These are phyloP conservation scores for Fusarium nygamai DNA, from an alignment of 2,329 filamentous ascomycete genomes.

Conservation along the genomic window DNA sequence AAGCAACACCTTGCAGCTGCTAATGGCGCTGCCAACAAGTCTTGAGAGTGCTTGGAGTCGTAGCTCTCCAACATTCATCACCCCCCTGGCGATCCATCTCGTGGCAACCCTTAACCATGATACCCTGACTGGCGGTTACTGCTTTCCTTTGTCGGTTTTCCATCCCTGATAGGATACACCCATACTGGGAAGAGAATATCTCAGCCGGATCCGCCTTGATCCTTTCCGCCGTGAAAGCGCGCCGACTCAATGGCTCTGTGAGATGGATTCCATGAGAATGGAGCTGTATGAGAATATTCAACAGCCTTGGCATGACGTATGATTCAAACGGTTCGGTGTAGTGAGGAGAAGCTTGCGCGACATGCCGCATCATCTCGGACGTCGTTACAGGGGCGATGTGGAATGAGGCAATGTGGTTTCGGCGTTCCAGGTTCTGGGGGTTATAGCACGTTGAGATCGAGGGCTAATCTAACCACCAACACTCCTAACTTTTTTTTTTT, in stretches of 20 bases:
- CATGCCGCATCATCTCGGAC: not conserved
- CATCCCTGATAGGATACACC: conserved; percentile 34
- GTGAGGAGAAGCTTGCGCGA: not conserved
- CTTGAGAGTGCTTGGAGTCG: conserved; percentile 31
- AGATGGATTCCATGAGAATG: conserved; percentile 14
- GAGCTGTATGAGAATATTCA: conserved; percentile 24
- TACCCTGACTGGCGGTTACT: conserved; percentile 40
- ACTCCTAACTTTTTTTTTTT: conserved; percentile 24
- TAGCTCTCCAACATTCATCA: conserved; percentile 34
- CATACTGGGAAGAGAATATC: conserved; percentile 32
- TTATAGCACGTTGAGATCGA: conserved; percentile 34
- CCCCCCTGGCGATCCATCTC: conserved; percentile 27
- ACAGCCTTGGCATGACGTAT: conserved; percentile 22
- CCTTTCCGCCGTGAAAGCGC: conserved; percentile 13
- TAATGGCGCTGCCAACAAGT: conserved; percentile 52
- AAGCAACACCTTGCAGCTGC: conserved; percentile 62
- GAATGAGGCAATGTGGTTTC: conserved; percentile 37
- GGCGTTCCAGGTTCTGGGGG: conserved; percentile 40
- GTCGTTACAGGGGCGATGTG: conserved; percentile 24
- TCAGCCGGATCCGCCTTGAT: conserved; percentile 3
- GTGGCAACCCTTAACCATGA: conserved; percentile 41
- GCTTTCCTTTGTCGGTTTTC: conserved; percentile 26
- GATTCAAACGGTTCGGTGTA: conserved; percentile 15
- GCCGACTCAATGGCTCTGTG: not conserved
- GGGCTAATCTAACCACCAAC: conserved; percentile 37